Percentiles rank a stretch among this genome's conserved stretches.
phyloP scores from a whole-genome alignment of 2,329 filamentous ascomycete species.

The Esteya vermicola region DNA sequence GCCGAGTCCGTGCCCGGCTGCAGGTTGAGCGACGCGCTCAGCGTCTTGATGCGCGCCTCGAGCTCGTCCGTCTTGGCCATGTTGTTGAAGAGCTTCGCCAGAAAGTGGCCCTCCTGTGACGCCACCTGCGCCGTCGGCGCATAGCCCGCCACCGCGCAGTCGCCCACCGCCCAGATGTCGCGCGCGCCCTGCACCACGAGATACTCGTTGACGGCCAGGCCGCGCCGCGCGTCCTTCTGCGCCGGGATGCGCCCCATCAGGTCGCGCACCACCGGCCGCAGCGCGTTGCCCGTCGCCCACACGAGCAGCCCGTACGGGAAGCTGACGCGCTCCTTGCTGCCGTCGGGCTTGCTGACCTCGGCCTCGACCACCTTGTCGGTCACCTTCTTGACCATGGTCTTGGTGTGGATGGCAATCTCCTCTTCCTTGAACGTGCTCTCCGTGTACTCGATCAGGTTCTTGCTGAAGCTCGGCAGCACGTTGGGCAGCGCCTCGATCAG shows the following conservation, averaged over 20 bases:
- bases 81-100: slow-evolving; percentile 93
- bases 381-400: slow-evolving; percentile 98
- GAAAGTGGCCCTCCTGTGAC: slow-evolving; percentile 86
- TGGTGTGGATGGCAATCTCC: slow-evolving; percentile 91
- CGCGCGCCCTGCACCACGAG: slow-evolving; percentile 93
- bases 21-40: slow-evolving; percentile 49
- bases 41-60: slow-evolving; percentile 57
- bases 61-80: slow-evolving; percentile 89
- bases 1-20: slow-evolving; percentile 52
- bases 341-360: slow-evolving; percentile 66
- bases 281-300: slow-evolving; percentile 94
- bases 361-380: slow-evolving; percentile 88
- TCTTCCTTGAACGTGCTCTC: slow-evolving; percentile 99
- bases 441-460: slow-evolving; percentile 98
- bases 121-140: slow-evolving; percentile 96
- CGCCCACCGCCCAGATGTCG: slow-evolving; percentile 95
- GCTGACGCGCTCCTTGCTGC: slow-evolving; percentile 63
- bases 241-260: slow-evolving; percentile 85
- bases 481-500: slow-evolving; percentile 95
- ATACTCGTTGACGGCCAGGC: slow-evolving; percentile 95
- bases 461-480: slow-evolving; percentile 95
- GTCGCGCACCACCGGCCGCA: slow-evolving; percentile 80
- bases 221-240: slow-evolving; percentile 87
- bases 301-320: slow-evolving; percentile 94
- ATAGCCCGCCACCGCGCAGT: slow-evolving; percentile 95